Percentiles rank a stretch among this genome's conserved stretches.
Conservation (phyloP, 2,329 filamentous ascomycete genomes). For the Drechslerella coelobrocha region DNA sequence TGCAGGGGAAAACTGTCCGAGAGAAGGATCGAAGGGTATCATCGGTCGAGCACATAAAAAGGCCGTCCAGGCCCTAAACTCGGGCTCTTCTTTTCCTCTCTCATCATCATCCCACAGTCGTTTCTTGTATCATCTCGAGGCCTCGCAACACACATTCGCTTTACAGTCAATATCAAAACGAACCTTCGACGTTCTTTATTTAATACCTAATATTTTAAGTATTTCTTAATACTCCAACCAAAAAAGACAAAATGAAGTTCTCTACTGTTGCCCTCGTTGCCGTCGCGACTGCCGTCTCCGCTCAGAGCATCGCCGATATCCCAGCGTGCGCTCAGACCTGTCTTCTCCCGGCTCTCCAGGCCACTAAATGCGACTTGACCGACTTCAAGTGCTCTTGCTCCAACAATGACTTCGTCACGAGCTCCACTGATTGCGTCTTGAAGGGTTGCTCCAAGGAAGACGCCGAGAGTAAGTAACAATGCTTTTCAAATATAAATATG, state of each 20-base stretch:
- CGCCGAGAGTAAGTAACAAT: constrained; percentile 48
- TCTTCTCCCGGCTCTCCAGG: constrained; percentile 37
- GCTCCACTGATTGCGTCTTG: constrained; percentile 49
- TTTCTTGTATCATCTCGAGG: constrained; percentile 40
- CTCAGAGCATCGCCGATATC: constrained; percentile 51
- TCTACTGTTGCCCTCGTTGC: constrained; percentile 50
- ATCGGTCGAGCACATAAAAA: constrained; percentile 37
- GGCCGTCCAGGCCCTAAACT: constrained; percentile 24
- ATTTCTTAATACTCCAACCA: constrained; percentile 14
- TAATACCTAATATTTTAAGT: constrained; percentile 25
- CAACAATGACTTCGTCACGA: constrained; percentile 44
- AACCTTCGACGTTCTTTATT: constrained; percentile 45
- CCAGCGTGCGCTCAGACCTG: constrained; percentile 52
- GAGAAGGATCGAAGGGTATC: constrained; percentile 26
- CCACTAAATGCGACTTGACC: constrained; percentile 49
- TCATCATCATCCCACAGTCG: constrained; percentile 47
- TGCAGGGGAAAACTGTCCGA: constrained; percentile 48
- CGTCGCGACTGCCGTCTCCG: constrained; percentile 51
- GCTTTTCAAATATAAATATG: not conserved
- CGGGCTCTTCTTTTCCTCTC: constrained; percentile 16
- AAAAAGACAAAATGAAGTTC: constrained; percentile 53
- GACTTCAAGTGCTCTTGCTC: constrained; percentile 53
- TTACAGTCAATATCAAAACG: constrained; percentile 42
- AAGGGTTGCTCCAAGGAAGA: constrained; percentile 27
- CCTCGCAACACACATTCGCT: constrained; percentile 47